Evolutionary conservation across 208 protist genomes (phyloP).

Genomic region (Trypanosoma platydactyli): DNA sequence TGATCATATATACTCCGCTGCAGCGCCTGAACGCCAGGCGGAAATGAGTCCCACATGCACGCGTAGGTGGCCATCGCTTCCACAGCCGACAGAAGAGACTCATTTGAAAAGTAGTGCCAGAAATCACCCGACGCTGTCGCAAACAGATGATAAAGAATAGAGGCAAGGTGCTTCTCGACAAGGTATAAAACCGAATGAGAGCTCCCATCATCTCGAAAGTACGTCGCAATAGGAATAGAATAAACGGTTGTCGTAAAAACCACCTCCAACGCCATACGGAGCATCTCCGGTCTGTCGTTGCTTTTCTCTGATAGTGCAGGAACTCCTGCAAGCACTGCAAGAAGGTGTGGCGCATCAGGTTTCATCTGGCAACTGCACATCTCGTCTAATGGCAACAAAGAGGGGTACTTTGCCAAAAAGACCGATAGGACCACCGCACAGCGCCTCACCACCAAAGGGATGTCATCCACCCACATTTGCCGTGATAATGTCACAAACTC

Average conservation of each 20-base stretch:
- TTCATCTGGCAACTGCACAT: neutral
- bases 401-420: slow-evolving; percentile 22
- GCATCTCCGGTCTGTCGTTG: slow-evolving; percentile 4
- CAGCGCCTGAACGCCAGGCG: slow-evolving; percentile 9
- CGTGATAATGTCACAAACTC: slow-evolving; percentile 13
- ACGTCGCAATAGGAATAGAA: slow-evolving; percentile 21
- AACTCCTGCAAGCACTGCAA: slow-evolving; percentile 14
- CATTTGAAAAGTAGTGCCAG: slow-evolving; percentile 35
- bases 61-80: slow-evolving; percentile 34
- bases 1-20: neutral
- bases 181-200: slow-evolving; percentile 5
- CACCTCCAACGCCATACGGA: slow-evolving; percentile 20
- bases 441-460: slow-evolving; percentile 13
- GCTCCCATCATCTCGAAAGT: slow-evolving; percentile 35
- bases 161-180: slow-evolving; percentile 22
- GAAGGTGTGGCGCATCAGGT: slow-evolving; percentile 14
- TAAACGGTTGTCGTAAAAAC: slow-evolving; percentile 29
- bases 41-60: slow-evolving; percentile 28
- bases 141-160: slow-evolving; percentile 26
- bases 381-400: slow-evolving; percentile 2
- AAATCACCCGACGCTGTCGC: slow-evolving; percentile 26
- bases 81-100: slow-evolving; percentile 30
- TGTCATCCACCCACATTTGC: slow-evolving; percentile 21
- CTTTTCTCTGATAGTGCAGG: slow-evolving; percentile 12
- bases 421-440: slow-evolving; percentile 30